Conservation (phyloP, 805 yeast genomes). For the Candida incommunis region DNA sequence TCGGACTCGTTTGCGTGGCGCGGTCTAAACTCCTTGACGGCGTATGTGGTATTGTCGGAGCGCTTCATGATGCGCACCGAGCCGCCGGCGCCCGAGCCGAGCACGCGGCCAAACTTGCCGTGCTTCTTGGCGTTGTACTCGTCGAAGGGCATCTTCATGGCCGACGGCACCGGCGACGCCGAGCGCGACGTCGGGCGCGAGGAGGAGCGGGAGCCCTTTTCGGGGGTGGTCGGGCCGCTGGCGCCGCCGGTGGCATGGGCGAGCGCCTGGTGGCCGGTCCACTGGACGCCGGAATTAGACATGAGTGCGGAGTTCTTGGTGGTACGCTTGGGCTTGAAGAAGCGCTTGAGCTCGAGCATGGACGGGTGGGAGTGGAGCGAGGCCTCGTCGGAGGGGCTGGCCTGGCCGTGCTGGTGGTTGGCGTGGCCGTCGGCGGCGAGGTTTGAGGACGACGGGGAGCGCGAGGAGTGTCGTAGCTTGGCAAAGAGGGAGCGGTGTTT, state of each 20-base stretch:
- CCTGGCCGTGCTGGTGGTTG: slow-evolving; percentile 2
- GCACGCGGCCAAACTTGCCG: slow-evolving; percentile 56
- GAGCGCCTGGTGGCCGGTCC: slow-evolving; percentile 3
- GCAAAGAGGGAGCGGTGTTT: slow-evolving; percentile 1
- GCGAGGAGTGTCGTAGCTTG: slow-evolving; percentile 3
- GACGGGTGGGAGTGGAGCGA: slow-evolving; percentile 11
- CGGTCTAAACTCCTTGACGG: slow-evolving; percentile 75
- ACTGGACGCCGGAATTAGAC: slow-evolving; percentile 1
- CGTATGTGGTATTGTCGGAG: slow-evolving; percentile 50
- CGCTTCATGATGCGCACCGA: slow-evolving; percentile 70
- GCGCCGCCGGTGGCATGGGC: slow-evolving; percentile 3
- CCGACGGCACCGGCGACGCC: neutral
- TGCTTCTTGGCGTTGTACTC: slow-evolving; percentile 43
- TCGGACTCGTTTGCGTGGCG: slow-evolving; percentile 48
- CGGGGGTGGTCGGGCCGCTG: slow-evolving; percentile 2
- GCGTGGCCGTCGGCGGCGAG: slow-evolving; percentile 5
- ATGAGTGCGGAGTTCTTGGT: slow-evolving; percentile 3
- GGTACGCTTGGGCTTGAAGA: slow-evolving; percentile 22
- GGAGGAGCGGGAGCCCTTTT: slow-evolving; percentile 3
- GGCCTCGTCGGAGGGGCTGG: neutral
- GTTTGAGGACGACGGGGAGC: slow-evolving; percentile 3
- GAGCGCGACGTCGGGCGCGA: slow-evolving; percentile 3
- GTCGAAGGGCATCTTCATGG: slow-evolving; percentile 22
- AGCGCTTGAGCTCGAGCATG: slow-evolving; percentile 28
- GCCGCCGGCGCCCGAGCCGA: slow-evolving; percentile 94